Conservation (phyloP, 2,329 filamentous ascomycete species). For the Juglanconis sp. region DNA sequence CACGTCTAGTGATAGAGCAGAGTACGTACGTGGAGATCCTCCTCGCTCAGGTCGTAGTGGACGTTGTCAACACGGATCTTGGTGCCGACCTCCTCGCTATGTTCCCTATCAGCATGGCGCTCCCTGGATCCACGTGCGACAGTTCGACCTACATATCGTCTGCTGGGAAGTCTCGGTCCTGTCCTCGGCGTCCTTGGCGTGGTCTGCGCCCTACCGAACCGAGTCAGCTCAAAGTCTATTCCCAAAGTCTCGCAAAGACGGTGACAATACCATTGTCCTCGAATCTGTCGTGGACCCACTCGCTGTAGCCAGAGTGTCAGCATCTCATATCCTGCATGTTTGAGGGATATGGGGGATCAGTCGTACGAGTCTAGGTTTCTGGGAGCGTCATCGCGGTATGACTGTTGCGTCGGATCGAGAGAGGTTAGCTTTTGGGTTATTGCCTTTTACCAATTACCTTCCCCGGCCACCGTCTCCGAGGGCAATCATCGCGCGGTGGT, state of each 20-base stretch:
- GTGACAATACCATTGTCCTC: slow-evolving; percentile 62
- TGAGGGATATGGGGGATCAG: background rate
- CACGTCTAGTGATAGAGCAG: background rate
- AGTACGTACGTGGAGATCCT: slow-evolving; percentile 68
- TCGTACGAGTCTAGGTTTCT: slow-evolving; percentile 69
- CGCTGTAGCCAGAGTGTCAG: slow-evolving; percentile 47
- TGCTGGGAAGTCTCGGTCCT: slow-evolving; percentile 11
- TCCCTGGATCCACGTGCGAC: background rate
- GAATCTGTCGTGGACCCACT: slow-evolving; percentile 93
- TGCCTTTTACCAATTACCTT: slow-evolving; percentile 34
- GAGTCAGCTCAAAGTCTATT: slow-evolving; percentile 1
- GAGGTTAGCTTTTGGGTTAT: slow-evolving; percentile 38
- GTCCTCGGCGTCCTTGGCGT: slow-evolving; percentile 18
- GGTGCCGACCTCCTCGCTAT: slow-evolving; percentile 44
- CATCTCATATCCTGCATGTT: background rate
- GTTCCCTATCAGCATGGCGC: slow-evolving; percentile 38
- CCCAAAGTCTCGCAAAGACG: background rate
- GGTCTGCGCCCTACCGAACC: slow-evolving; percentile 20
- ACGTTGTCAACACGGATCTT: slow-evolving; percentile 85
- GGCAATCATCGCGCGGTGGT: slow-evolving; percentile 25
- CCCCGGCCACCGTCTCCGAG: slow-evolving; percentile 25
- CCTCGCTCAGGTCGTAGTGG: slow-evolving; percentile 86
- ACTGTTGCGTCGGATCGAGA: slow-evolving; percentile 47
- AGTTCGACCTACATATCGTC: slow-evolving; percentile 9
- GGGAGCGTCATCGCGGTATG: slow-evolving; percentile 57